Base-by-base conservation (phyloP, 768 basidiomycete genomes). In the Boletus rubroflammeus region DNA sequence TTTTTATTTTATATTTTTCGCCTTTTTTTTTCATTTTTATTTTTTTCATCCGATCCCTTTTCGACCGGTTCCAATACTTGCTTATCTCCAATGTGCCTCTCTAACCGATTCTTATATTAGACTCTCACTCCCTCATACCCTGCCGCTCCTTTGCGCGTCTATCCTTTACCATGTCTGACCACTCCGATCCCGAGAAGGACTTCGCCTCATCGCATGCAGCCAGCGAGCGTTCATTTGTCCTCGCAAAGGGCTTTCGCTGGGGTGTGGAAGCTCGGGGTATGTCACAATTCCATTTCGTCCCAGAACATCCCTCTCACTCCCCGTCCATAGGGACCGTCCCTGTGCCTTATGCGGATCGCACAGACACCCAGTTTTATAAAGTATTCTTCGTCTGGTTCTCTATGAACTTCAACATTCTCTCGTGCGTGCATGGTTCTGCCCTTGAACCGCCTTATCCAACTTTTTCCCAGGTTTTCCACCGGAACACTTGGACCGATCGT, bases 301-400 rank as follows among this genome's bases (percentile, higher is more conserved):
- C 46, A 1, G 0, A 11, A 31, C 2, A 1, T 7, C 38, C 19
- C 34, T 1, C 45, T 51, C 55, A 55, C 43, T 32, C 26, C 6
- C 4, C 47, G 3, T 3, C 31, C 47, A 10, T 19, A 70, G 83
- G 85, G 0, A 85, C 81, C 23, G 66, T 77, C 19, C 86, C 86
- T 4, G 78, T 81, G 2, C 65, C 78, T 1, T 59, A 67, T 2
- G 77, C 78, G 26, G 71, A 80, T 40, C 78, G 85, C 43, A 75
- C 62, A 9, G 85, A 87, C 60, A 78, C 72, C n/a, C 78, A 80
- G 43, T 77, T 81, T 47, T 81, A 80, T 61, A 84, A 87, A 55
- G 68, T 86, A 60, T 87, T 87, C 72, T 84, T 84, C 61, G 74
- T 87, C 5, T 88, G 86, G 86, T 84, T 87, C 61, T 82, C 86